Conservation (phyloP, 805 yeast species). For the Ogataea henricii region DNA sequence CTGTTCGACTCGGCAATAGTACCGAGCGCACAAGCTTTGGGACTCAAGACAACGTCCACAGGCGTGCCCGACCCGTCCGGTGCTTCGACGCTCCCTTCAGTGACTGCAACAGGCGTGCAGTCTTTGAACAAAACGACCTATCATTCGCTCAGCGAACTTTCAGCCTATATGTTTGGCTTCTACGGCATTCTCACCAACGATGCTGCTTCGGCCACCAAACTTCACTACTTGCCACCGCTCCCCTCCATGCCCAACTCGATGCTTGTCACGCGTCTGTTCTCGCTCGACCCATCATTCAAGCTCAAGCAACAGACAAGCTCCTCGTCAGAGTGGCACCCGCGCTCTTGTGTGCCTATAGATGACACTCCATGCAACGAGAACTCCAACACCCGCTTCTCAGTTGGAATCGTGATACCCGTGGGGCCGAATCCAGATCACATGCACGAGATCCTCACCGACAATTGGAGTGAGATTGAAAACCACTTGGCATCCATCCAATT, state of each 20-base stretch:
- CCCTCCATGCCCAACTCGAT: constrained; percentile 42
- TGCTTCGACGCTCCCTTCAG: not conserved
- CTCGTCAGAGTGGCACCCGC: constrained; percentile 43
- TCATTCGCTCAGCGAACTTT: constrained; percentile 47
- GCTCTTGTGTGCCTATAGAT: constrained; percentile 40
- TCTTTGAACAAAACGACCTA: constrained; percentile 34
- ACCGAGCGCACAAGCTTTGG: not conserved
- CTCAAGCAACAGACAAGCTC: constrained; percentile 9
- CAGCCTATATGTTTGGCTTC: constrained; percentile 58
- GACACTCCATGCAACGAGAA: constrained; percentile 21
- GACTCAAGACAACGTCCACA: not conserved
- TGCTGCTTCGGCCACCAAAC: constrained; percentile 43
- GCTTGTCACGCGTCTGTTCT: constrained; percentile 48
- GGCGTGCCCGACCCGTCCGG: constrained; percentile 6
- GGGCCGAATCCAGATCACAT: constrained; percentile 29
- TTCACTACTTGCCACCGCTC: constrained; percentile 49
- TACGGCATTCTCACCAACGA: constrained; percentile 53
- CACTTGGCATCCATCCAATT: constrained; percentile 43
- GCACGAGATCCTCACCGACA: constrained; percentile 46
- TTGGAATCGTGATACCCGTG: constrained; percentile 51
- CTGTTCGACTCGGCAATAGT: constrained; percentile 47
- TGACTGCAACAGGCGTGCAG: not conserved
- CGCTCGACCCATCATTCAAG: constrained; percentile 29
- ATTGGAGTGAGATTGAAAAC: constrained; percentile 50
- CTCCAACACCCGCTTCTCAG: constrained; percentile 41